Conservation (phyloP, 2,329 filamentous ascomycete species). For the Botrytis paeoniae region DNA sequence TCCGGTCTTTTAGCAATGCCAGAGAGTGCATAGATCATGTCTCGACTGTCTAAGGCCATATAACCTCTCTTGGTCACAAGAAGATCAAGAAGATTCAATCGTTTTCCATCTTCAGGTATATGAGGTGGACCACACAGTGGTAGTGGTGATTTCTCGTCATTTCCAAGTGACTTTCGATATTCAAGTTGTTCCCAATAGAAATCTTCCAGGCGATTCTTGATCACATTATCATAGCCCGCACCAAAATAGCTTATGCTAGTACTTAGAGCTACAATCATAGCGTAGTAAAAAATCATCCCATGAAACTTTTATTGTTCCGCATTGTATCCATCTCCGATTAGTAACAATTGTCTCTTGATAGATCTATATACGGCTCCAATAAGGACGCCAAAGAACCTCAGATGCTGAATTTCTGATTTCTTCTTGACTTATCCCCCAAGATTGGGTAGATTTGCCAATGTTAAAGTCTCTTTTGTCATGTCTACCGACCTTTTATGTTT, state of each 20-base stretch:
- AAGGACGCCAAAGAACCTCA: neutral
- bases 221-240: neutral
- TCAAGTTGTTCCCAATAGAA: neutral
- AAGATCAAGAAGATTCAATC: neutral
- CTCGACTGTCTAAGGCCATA: neutral
- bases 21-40: neutral
- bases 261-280: neutral
- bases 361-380: neutral
- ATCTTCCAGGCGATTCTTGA: neutral
- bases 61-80: neutral
- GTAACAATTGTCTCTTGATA: neutral
- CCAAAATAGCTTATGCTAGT: neutral
- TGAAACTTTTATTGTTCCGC: neutral
- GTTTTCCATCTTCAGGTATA: neutral
- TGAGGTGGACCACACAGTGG: neutral
- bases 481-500: neutral
- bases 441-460: neutral
- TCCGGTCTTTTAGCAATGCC: neutral
- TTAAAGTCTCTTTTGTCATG: neutral
- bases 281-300: neutral
- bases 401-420: neutral
- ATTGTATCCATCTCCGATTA: neutral
- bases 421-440: neutral
- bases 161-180: neutral
- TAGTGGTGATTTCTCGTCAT: neutral